Base-by-base conservation (phyloP, 1,284 basidiomycete species). In the Marasmius tenuissimus region DNA sequence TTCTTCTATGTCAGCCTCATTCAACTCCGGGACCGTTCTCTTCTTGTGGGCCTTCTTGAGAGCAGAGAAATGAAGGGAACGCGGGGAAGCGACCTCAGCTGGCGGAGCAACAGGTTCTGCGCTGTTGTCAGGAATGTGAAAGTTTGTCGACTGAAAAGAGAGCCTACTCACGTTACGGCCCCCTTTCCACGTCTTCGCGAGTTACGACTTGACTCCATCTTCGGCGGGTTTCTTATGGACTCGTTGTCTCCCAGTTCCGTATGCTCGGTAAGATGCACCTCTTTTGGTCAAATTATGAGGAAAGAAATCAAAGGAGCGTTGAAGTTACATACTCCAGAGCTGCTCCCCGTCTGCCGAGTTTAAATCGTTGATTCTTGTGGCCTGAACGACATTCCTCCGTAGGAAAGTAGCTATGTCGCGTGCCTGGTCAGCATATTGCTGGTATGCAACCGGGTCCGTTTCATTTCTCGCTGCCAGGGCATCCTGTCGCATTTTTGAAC, bases 201-300 rank as follows among this genome's bases (percentile, higher is more conserved):
- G 60, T 79, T 80, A 47, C 82, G 80, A 65, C 73, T 78, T 22
- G 84, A 80, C 56, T 73, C 69, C 57, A 78, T 72, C 6, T 75
- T 63, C 3, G 77, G 73, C 45, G 75, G 76, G 33, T 83, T 78
- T 72, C 89, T 92, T 66, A 93, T 83, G 3, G 83, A 78, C 1
- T 88, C 84, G 66, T 93, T 93, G 51, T 85, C 83, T 7, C 91
- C 91, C 3, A 93, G 76, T 68, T 93, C 91, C 0, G 88, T 92
- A 58, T 92, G 78, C 48, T 85, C 74, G 3, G 85, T 91, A 50
- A 93, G 77, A 52, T 81, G 81, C 48, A 93, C 68, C 62, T 79
- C 91, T 92, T 63, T 3, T 47, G 49, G 47, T 54, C 22, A 47
- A 5, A 27, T 35, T 8, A 9, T 35, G 16, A 37, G 18, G 56